Conservation (phyloP, 108 stramenopile genomes). For the Bacterosira constricta region DNA sequence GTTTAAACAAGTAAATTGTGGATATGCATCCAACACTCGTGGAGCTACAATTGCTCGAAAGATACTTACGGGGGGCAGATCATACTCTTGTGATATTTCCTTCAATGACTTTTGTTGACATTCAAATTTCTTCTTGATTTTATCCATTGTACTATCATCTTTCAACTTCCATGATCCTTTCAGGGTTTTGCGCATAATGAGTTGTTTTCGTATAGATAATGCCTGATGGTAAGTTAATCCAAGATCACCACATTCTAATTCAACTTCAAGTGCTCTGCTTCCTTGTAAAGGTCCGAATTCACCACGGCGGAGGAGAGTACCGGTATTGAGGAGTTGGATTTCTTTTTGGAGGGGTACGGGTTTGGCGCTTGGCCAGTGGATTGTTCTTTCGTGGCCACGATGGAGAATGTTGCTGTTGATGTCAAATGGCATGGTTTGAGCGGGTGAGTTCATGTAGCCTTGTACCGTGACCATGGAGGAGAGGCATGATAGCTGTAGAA, state of each 20-base stretch:
- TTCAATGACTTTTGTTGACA: slow-evolving; percentile 1
- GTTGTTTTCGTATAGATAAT: slow-evolving; percentile 36
- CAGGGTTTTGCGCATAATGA: slow-evolving; percentile 22
- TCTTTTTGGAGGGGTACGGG: slow-evolving; percentile 35
- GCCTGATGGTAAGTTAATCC: slow-evolving; percentile 30
- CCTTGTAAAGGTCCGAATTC: slow-evolving; percentile 33
- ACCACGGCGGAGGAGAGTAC: slow-evolving; percentile 21
- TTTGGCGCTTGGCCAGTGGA: slow-evolving; percentile 15
- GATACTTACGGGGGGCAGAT: slow-evolving; percentile 42
- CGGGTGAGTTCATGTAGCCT: slow-evolving; percentile 15
- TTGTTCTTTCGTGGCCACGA: slow-evolving; percentile 14
- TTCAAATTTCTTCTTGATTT: slow-evolving; percentile 9
- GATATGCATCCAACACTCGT: slow-evolving; percentile 9
- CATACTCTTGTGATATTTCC: slow-evolving; percentile 21
- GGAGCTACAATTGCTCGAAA: slow-evolving; percentile 29
- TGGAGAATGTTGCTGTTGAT: background rate
- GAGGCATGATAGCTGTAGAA: background rate
- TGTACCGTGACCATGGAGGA: background rate
- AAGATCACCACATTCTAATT: slow-evolving; percentile 31
- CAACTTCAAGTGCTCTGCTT: slow-evolving; percentile 23
- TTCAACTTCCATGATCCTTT: slow-evolving; percentile 15
- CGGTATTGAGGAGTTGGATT: slow-evolving; percentile 3
- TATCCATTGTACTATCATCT: slow-evolving; percentile 6
- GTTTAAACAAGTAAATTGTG: background rate
- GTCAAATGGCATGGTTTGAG: slow-evolving; percentile 6